These are phyloP conservation scores for Cladosporium oxysporum DNA, from an alignment of 2,329 filamentous ascomycete genomes.

Conservation along the genomic window DNA sequence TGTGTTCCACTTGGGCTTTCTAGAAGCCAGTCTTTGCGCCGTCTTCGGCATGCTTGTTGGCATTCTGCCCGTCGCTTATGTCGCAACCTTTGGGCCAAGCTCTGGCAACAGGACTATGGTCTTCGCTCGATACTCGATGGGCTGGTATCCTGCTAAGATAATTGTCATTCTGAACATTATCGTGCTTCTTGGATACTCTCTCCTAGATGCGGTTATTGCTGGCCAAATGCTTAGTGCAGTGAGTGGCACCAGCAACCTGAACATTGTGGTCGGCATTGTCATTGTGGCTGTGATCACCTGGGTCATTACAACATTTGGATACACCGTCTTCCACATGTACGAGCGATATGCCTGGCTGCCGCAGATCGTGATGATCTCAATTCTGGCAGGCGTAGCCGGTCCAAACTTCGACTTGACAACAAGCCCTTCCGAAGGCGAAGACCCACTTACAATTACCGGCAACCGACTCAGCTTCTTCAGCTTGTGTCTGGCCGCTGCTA, in stretches of 20 bases:
- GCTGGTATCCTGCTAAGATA: conserved; percentile 66
- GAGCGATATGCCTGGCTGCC: conserved; percentile 69
- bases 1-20: conserved; percentile 60
- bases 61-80: conserved; percentile 58
- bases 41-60: conserved; percentile 61
- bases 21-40: conserved; percentile 57
- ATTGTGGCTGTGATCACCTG: conserved; percentile 64
- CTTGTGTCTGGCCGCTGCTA: conserved; percentile 64
- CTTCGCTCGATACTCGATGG: conserved; percentile 63
- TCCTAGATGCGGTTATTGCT: conserved; percentile 66
- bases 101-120: conserved; percentile 65
- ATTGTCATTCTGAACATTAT: conserved; percentile 64
- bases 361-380: conserved; percentile 60
- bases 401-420: conserved; percentile 57
- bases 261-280: conserved; percentile 67
- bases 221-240: conserved; percentile 70
- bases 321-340: conserved; percentile 67
- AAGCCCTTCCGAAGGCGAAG: conserved; percentile 53
- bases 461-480: conserved; percentile 69
- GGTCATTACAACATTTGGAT: conserved; percentile 67
- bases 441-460: conserved; percentile 52
- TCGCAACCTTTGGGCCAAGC: conserved; percentile 62
- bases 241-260: conserved; percentile 58
- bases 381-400: conserved; percentile 63
- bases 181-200: conserved; percentile 58